Evolutionary conservation across 768 basidiomycete genomes (phyloP), one percentile per base, ranked within the genome.

Genomic region (Termitomyces bulborhizus): DNA sequence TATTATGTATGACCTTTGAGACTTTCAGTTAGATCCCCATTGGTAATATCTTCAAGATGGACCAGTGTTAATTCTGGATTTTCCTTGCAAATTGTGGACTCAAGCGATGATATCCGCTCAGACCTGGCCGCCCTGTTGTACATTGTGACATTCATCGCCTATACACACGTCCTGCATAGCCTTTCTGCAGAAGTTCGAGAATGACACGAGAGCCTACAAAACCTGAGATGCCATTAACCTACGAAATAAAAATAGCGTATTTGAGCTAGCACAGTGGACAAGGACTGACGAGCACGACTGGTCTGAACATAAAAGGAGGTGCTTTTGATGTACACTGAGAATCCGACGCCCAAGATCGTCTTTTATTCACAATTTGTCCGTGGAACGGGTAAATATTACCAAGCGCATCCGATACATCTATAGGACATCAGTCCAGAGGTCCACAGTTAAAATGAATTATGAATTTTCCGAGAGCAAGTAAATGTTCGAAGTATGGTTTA

Each of bases 211-310:
- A 61, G 1, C 48, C 60, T 46, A 62, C 53, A 45, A 60, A 37
- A 16, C 62, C 61, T 18, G 61, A 57, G 3, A 57, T 51, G 15
- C 61, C 58, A n/a, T 58, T 63, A 9, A 63, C 60, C 62, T 63
- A 42, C 4, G 11, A 15, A 41, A 55, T 31, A 7, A 32, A 18
- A 27, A 15, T 36, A 12, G 5, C 18, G 8, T 8, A n/a, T 1
- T 24, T 45, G 34, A 36, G n/a, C 6, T n/a, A 46, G 32, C 32
- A 12, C 34, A 26, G 9, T 21, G 15, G 24, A 32, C 34, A 36
- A 37, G 6, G 45, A 45, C 44, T 53, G 26, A 53, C 52, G 13
- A 53, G 26, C 3, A 46, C 26, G 32, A 53, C 34, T 13, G 34
- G 52, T 44, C 46, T 39, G n/a, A 36, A 27, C 52, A 45, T 53